phyloP scores from a whole-genome alignment of 1,284 basidiomycete genomes.

The Sphaerobolus stellatus region DNA sequence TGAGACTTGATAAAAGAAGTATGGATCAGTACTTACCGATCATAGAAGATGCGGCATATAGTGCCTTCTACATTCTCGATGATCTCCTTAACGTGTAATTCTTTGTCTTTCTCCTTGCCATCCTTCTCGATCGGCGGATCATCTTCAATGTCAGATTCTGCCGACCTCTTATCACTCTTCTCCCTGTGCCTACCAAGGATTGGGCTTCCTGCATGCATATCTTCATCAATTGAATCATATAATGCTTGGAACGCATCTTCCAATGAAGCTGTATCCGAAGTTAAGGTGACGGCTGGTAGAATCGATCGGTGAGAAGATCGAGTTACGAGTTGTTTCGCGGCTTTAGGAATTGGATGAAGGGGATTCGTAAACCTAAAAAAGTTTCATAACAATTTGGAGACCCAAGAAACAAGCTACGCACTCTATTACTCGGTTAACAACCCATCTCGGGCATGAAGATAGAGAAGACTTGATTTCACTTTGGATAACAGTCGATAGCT shows the following conservation, averaged over 20 bases:
- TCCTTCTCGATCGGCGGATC: slow-evolving; percentile 9
- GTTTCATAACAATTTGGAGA: not conserved
- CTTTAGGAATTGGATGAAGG: slow-evolving; percentile 51
- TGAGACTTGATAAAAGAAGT: slow-evolving; percentile 40
- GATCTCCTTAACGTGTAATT: slow-evolving; percentile 49
- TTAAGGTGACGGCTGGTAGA: not conserved
- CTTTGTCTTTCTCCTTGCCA: slow-evolving; percentile 24
- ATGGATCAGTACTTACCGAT: slow-evolving; percentile 42
- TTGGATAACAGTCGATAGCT: slow-evolving; percentile 58
- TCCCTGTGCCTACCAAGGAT: slow-evolving; percentile 28
- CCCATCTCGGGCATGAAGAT: slow-evolving; percentile 54
- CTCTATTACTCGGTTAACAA: slow-evolving; percentile 55
- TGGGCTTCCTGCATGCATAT: slow-evolving; percentile 37
- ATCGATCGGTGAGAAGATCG: not conserved
- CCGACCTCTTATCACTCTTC: slow-evolving; percentile 22
- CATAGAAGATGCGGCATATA: slow-evolving; percentile 72
- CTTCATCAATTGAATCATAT: slow-evolving; percentile 60
- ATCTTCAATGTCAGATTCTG: not conserved
- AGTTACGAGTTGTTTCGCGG: slow-evolving; percentile 14
- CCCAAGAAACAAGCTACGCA: not conserved
- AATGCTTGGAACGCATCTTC: slow-evolving; percentile 72
- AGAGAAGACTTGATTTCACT: slow-evolving; percentile 53
- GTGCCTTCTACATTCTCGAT: slow-evolving; percentile 73
- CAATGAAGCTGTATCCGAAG: slow-evolving; percentile 22
- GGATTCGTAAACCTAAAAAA: slow-evolving; percentile 43